These are phyloP conservation scores for Xylaria sp. DNA, from an alignment of 2,329 filamentous ascomycete species.

Conservation along the genomic window DNA sequence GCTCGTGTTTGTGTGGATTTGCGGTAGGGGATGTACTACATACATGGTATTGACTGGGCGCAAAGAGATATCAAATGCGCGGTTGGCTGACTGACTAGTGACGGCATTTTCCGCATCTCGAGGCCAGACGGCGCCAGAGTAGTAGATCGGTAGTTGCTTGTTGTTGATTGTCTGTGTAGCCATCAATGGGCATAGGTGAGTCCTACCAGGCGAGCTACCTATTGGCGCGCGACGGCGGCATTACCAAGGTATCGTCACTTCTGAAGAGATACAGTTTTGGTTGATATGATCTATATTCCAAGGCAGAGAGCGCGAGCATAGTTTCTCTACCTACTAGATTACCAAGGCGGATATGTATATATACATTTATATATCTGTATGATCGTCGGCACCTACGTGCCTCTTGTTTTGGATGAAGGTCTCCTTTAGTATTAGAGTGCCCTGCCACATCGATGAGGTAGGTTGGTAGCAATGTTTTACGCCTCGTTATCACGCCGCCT, in stretches of 20 bases:
- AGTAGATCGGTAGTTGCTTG: neutral
- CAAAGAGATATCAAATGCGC: neutral
- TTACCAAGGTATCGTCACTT: neutral
- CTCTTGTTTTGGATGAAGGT: neutral
- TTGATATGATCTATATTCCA: neutral
- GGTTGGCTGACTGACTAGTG: neutral
- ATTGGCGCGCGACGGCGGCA: neutral
- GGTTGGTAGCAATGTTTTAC: neutral
- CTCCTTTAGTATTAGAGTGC: neutral
- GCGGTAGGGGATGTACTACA: too few species aligned
- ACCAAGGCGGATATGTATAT: neutral
- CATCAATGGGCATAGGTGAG: neutral
- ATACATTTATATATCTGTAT: conserved; percentile 6
- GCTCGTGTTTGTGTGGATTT: neutral
- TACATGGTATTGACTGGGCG: too few species aligned
- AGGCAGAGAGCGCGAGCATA: neutral
- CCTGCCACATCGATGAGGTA: neutral
- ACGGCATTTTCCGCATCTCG: neutral
- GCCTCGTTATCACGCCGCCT: neutral
- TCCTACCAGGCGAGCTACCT: neutral
- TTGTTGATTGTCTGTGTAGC: neutral
- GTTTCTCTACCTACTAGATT: conserved; percentile 1
- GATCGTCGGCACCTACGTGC: neutral
- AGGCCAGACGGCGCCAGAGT: neutral
- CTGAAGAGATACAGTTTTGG: neutral